Evolutionary conservation across 2,329 filamentous ascomycete genomes (phyloP), one percentile per base, ranked within the genome.

Genomic region (Nemania bipapillata): DNA sequence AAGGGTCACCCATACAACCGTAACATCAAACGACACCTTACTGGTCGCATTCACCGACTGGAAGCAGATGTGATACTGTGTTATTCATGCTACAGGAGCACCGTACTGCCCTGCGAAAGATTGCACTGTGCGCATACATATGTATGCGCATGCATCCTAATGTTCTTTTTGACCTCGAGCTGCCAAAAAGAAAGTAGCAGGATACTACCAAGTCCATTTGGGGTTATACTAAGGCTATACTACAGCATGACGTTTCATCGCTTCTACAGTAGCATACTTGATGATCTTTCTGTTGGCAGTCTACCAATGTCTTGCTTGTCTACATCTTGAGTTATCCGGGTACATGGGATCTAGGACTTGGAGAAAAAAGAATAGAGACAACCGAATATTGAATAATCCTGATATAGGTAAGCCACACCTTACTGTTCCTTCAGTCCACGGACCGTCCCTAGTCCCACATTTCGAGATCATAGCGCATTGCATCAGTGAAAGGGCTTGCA

Each of bases 81-180:
- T 40, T 6, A 22, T 32, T 26, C 52, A 53, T 22, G 30, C 30
- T 22, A 56, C 15, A 56, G 6, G 11, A 56, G 54, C n/a, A 57
- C 54, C 7, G 54, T 57, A 28, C 12, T 45, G 12, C 24, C 17
- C 32, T 45, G 28, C 24, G 11, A 22, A 15, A 28, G 6, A 35
- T 24, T 12, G 28, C 35, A 56, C 54, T 56, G 35, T 56, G 54
- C 22, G 37, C 26, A 45, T 47, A 40, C 37, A 58, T 58, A 42
- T 28, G 42, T 30, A 26, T 49, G 22, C 24, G 12, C 12, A 26
- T n/a, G n/a, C 7, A 7, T 45, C 15, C 15, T 45, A 3, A 22
- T 20, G 54, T 57, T 57, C 54, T 37, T 17, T 4, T 45, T n/a
- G 22, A 57, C 55, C 7, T 22, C 4, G 28, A 47, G 20, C 12